Conservation (phyloP, 2,329 filamentous ascomycete species). For the Exophiala spinifera region DNA sequence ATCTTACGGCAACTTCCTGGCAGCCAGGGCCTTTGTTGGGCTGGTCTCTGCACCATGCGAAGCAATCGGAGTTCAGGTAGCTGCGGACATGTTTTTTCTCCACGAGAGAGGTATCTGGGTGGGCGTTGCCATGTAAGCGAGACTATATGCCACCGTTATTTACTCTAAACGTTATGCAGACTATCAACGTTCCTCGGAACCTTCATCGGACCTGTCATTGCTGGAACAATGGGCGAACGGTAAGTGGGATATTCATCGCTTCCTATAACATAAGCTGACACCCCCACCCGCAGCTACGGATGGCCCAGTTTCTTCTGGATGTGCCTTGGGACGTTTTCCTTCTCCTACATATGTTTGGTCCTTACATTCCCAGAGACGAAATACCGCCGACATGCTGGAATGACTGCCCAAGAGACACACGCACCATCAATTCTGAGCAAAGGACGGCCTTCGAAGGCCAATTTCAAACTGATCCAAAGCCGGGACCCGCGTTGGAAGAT, state of each 20-base stretch:
- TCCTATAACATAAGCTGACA: too few relatives aligned
- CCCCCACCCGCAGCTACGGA: too few relatives aligned
- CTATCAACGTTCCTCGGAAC: conserved; percentile 56
- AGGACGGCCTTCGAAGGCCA: conserved; percentile 42
- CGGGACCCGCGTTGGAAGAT: too few relatives aligned
- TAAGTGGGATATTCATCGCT: too few relatives aligned
- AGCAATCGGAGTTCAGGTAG: conserved; percentile 62
- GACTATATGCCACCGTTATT: too few relatives aligned
- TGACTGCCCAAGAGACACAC: too few relatives aligned
- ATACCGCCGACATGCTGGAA: conserved; percentile 33
- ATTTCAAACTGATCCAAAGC: too few relatives aligned
- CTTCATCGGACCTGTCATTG: conserved; percentile 53
- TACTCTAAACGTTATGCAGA: too few relatives aligned
- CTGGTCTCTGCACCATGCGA: conserved; percentile 57
- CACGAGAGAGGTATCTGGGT: conserved; percentile 62
- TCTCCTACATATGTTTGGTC: too few relatives aligned
- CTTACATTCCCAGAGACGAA: too few relatives aligned
- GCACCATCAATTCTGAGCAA: too few relatives aligned
- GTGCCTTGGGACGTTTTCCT: conserved; percentile 35
- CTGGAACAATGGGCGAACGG: conserved; percentile 60
- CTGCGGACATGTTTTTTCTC: conserved; percentile 63
- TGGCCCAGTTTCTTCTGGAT: conserved; percentile 41
- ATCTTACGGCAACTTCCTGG: conserved; percentile 61
- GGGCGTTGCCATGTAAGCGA: conserved; percentile 55
- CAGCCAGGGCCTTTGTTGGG: conserved; percentile 58